Conservation (phyloP, 2,329 filamentous ascomycete genomes). For the Xylaria sp. region DNA sequence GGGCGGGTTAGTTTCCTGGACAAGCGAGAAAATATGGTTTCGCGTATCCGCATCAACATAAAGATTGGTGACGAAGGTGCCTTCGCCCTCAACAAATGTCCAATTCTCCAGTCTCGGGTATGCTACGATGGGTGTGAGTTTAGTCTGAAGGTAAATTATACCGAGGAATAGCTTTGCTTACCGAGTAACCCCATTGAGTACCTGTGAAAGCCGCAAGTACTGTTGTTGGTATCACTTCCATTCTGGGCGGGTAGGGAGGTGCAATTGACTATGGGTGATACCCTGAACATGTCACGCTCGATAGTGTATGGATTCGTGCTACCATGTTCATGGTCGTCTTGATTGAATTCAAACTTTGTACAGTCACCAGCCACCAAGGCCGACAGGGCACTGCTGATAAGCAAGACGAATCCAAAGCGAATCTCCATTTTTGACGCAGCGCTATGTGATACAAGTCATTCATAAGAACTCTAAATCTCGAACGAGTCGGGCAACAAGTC, state of each 20-base stretch:
- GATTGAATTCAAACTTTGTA: constrained; percentile 18
- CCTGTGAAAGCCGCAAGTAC: constrained; percentile 22
- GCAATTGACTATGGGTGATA: constrained; percentile 20
- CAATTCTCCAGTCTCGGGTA: neutral
- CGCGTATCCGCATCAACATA: neutral
- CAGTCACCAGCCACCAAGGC: constrained; percentile 16
- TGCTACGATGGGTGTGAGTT: neutral
- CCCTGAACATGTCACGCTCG: neutral
- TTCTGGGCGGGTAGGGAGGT: too few relatives aligned
- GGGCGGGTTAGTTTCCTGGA: constrained; percentile 20
- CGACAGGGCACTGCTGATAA: constrained; percentile 9
- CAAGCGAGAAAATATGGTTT: constrained; percentile 15
- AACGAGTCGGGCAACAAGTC: neutral
- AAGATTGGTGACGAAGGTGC: neutral
- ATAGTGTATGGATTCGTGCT: constrained; percentile 15
- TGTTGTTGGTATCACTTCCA: constrained; percentile 7
- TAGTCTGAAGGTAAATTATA: neutral
- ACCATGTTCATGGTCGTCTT: neutral
- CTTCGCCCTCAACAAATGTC: neutral
- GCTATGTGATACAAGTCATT: neutral
- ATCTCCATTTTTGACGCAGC: neutral
- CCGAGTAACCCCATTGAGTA: constrained; percentile 28
- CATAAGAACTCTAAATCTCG: neutral
- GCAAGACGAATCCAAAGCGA: constrained; percentile 10
- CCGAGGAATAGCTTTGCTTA: neutral